These are phyloP conservation scores for Penicillium sp. DNA, from an alignment of 2,329 filamentous ascomycete genomes.

Conservation along the genomic window DNA sequence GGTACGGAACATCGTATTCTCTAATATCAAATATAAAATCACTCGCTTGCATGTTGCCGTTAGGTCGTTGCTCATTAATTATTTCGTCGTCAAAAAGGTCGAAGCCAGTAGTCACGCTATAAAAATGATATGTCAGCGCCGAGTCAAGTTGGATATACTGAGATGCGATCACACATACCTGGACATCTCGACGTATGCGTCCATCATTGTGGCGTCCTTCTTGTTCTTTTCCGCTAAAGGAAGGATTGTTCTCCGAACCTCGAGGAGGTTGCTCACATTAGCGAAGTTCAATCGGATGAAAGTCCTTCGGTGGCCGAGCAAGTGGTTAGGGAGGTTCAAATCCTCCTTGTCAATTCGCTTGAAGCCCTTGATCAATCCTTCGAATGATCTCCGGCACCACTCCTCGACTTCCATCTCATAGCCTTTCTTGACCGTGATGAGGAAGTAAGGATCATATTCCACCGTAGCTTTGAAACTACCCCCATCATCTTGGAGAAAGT, in stretches of 20 bases:
- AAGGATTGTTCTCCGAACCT: constrained; percentile 81
- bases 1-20: constrained; percentile 99
- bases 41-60: constrained; percentile 83
- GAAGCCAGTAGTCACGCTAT: constrained; percentile 76
- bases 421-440: constrained; percentile 86
- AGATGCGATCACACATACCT: constrained; percentile 56
- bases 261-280: constrained; percentile 84
- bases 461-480: constrained; percentile 94
- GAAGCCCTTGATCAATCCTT: constrained; percentile 79
- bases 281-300: constrained; percentile 86
- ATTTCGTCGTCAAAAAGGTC: constrained; percentile 95
- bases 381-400: constrained; percentile 80
- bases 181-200: constrained; percentile 95
- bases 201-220: constrained; percentile 94
- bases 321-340: constrained; percentile 90
- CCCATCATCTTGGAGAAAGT: constrained; percentile 90
- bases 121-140: constrained; percentile 27
- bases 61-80: constrained; percentile 78
- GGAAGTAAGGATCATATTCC: constrained; percentile 95
- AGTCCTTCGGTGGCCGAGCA: constrained; percentile 85
- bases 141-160: not conserved
- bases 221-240: constrained; percentile 96
- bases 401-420: constrained; percentile 94
- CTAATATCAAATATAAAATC: constrained; percentile 98
- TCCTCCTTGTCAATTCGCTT: constrained; percentile 88